A percentile compares a stretch with the other conserved stretches of the same genome.
Evolutionary conservation across 2,329 filamentous ascomycete species (phyloP).

Genomic region (Coleophoma cylindrospora): DNA sequence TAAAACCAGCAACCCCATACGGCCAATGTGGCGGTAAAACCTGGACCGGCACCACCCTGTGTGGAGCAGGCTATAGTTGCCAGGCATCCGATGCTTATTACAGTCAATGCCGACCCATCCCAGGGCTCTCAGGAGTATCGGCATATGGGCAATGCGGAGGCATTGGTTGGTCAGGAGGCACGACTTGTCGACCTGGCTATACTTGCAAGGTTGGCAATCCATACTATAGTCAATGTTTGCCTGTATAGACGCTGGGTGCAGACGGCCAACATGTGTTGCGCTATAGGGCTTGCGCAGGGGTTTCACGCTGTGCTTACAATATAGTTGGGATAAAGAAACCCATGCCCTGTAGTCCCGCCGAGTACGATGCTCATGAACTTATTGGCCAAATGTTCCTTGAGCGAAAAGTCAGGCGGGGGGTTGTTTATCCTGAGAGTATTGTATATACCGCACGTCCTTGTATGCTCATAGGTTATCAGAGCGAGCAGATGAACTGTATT

Average conservation of each 20-base stretch:
- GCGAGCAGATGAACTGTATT: no score
- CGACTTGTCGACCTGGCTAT: not conserved
- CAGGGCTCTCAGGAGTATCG: not conserved
- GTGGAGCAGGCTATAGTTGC: constrained; percentile 12
- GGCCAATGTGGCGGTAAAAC: constrained; percentile 10
- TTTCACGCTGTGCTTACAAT: no score
- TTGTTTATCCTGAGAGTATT: no score
- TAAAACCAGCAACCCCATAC: not conserved
- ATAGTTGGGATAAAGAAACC: no score
- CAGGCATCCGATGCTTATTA: constrained; percentile 15
- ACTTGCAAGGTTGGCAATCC: not conserved
- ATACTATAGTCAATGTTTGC: not conserved
- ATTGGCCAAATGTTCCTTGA: no score
- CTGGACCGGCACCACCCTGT: constrained; percentile 13
- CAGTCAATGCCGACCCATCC: constrained; percentile 15
- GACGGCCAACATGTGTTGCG: no score
- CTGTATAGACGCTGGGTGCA: not conserved
- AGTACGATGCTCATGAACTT: no score
- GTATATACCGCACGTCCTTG: no score
- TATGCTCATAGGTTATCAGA: no score
- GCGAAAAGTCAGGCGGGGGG: no score
- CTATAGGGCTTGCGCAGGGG: no score
- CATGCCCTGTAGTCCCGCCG: no score
- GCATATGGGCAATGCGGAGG: not conserved
- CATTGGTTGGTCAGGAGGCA: not conserved